Evolutionary conservation across 116 monocot species (phyloP), one percentile per base, ranked within the genome.

Genomic region (Phalaenopsis hybrid): DNA sequence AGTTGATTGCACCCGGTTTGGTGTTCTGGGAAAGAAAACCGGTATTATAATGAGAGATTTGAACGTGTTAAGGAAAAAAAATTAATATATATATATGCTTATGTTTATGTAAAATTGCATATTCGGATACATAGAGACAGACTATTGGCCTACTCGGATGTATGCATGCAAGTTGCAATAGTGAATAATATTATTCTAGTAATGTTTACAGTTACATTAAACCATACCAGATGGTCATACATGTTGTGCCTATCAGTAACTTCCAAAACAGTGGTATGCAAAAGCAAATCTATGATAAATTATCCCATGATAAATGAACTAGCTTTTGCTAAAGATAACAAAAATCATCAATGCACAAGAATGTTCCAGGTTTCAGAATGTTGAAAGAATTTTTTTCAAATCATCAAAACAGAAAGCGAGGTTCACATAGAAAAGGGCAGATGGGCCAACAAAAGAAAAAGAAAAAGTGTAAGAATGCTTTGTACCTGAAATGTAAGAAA

Each of bases 401-500:
- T 33, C 34, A 70, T 33, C 70, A 33, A 70, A 70, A 70, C 12
- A 70, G 20, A 70, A 70, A 3, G 15, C 8, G 8, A 33, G 69
- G 6, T 33, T 44, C 70, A 43, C 45, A 45, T n/a, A 45, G 20
- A 5, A 70, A 75, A 75, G 75, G 20, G 20, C 44, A 5, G 44
- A 43, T 45, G 9, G 16, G 44, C 44, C 18, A 45, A 45, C 20
- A 44, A 75, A 8, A 45, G 17, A 75, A 2, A 28, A 77, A 50
- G 8, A 17, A 50, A 77, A 34, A 50, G 4, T 50, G 4, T 18
- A 20, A 5, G 43, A 78, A 4, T 51, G 51, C 20, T 4, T 55
- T 5, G 65, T 91, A 92, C 95, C 95, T 92, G 85, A 49, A 88
- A 74, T 79, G 92, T 87, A 81, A 86, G 87, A 83, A 88, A 92